phyloP scores from a whole-genome alignment of 129 eudicot genomes.

The Silybum marianum region DNA sequence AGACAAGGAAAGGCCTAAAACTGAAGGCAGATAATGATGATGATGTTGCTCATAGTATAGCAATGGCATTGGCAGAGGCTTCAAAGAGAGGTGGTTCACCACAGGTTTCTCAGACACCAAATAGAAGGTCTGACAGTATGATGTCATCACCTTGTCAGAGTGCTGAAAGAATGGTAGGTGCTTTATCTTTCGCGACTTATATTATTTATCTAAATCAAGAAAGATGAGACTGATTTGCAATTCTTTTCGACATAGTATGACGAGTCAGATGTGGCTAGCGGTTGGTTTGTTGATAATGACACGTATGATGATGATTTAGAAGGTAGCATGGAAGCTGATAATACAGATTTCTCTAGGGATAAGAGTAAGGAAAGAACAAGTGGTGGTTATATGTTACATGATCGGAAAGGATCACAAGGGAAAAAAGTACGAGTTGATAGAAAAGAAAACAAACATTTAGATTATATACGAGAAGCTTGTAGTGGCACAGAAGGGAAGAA shows the following conservation, averaged over 20 bases:
- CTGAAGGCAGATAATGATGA: slow-evolving; percentile 61
- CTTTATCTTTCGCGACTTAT: slow-evolving; percentile 19
- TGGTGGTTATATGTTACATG: slow-evolving; percentile 38
- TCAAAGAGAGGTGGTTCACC: slow-evolving; percentile 87
- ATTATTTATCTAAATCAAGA: slow-evolving; percentile 12
- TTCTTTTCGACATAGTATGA: slow-evolving; percentile 40
- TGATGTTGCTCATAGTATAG: slow-evolving; percentile 79
- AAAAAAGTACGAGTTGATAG: slow-evolving; percentile 50
- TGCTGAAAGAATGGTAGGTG: slow-evolving; percentile 58
- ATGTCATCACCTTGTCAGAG: slow-evolving; percentile 57
- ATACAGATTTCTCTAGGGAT: slow-evolving; percentile 51
- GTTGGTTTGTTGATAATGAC: slow-evolving; percentile 46
- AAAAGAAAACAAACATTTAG: slow-evolving; percentile 45
- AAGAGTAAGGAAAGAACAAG: slow-evolving; percentile 43
- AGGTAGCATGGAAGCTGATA: slow-evolving; percentile 84
- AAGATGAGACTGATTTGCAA: slow-evolving; percentile 16
- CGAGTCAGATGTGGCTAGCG: slow-evolving; percentile 41
- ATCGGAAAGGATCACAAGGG: slow-evolving; percentile 43
- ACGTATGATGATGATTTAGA: slow-evolving; percentile 68
- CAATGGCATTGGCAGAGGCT: slow-evolving; percentile 84
- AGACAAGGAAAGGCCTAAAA: slow-evolving; percentile 56
- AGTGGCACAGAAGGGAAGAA: slow-evolving; percentile 87
- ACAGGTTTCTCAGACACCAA: slow-evolving; percentile 72
- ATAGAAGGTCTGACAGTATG: slow-evolving; percentile 48
- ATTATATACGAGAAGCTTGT: slow-evolving; percentile 81